Base-by-base conservation (phyloP, 164 flowering plant genomes). In the Vitis cinerea region DNA sequence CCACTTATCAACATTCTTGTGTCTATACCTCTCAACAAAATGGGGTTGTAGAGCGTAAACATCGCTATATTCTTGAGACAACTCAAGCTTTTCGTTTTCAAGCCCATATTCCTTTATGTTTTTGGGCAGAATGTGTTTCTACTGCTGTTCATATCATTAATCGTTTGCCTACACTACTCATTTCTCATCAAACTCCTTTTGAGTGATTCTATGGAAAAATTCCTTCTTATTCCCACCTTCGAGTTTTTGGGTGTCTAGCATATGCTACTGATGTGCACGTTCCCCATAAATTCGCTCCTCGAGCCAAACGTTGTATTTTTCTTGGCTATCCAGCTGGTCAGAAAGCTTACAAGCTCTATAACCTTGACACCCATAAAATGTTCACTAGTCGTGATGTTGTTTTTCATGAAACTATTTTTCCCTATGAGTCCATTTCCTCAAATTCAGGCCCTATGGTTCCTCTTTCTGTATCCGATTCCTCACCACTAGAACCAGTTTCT, bases 251-350 rank as follows among this genome's bases (percentile, higher is more conserved):
- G 9, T 57, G 71, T 27, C 53, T 58, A 1, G 14, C n/a, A 10
- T 57, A n/a, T 59, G 71, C 54, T 44, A 29, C 27, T 50, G 12
- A 52, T 29, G 3, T 10, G 3, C 17, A 16, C 8, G 1, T 1
- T 14, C 0, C 10, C 3, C 62, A 71, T 59, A 74, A 74, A 27
- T 74, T 74, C 59, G 53, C 14, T 6, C 1, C 53, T 31, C 17
- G 69, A 7, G 16, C 61, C 29, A 58, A 15, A 7, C 15, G 8
- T 3, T 61, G 71, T 58, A 54, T 70, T 8, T 75, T 70, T 70
- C 27, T 75, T 9, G 78, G 71, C 1, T 75, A 70, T 54, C 71
- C 62, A 8, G 44, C 0, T 59, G 70, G 70, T 3, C 30, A 64
- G 13, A 70, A 69, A 19, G 78, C 66, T 19, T 75, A 59, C 60